Conservation (phyloP, 352 stramenopile genomes). For the Globisporangium cystogenes region DNA sequence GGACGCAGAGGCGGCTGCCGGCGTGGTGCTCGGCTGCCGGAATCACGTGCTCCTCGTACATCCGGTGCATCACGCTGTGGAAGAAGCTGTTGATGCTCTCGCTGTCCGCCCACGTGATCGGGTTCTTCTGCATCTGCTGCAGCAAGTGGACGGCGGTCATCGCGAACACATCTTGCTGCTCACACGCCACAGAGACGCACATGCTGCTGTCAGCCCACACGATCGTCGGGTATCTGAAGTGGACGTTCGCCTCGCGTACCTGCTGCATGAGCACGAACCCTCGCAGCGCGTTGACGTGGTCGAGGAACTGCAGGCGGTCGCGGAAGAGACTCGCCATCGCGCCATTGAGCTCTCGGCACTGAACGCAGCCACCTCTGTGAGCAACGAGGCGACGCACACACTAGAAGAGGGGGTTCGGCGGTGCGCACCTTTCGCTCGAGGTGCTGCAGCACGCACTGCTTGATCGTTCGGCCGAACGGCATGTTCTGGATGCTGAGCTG, state of each 20-base stretch:
- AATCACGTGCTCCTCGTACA: conserved; percentile 41
- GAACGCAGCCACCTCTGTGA: background rate
- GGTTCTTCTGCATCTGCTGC: conserved; percentile 44
- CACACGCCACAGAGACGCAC: background rate
- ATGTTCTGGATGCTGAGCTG: conserved; percentile 17
- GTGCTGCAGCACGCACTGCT: conserved; percentile 26
- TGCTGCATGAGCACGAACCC: conserved; percentile 73
- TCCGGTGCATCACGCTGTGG: conserved; percentile 43
- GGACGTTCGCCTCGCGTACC: conserved; percentile 17
- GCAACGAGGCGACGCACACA: background rate
- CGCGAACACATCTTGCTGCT: conserved; percentile 66
- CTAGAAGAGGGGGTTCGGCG: background rate
- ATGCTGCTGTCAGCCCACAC: background rate
- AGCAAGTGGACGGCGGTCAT: conserved; percentile 41
- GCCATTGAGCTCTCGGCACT: conserved; percentile 48
- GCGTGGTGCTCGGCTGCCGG: conserved; percentile 28
- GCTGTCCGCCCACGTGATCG: conserved; percentile 47
- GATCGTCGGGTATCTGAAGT: background rate
- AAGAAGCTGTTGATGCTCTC: conserved; percentile 49
- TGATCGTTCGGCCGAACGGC: conserved; percentile 30
- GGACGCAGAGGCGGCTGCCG: conserved; percentile 37
- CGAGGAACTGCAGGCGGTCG: conserved; percentile 37
- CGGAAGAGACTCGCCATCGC: conserved; percentile 48
- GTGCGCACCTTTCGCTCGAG: conserved; percentile 26
- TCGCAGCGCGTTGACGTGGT: conserved; percentile 45